Evolutionary conservation across 2,329 filamentous ascomycete species (phyloP).

Genomic region (Huntiella bhutanensis): DNA sequence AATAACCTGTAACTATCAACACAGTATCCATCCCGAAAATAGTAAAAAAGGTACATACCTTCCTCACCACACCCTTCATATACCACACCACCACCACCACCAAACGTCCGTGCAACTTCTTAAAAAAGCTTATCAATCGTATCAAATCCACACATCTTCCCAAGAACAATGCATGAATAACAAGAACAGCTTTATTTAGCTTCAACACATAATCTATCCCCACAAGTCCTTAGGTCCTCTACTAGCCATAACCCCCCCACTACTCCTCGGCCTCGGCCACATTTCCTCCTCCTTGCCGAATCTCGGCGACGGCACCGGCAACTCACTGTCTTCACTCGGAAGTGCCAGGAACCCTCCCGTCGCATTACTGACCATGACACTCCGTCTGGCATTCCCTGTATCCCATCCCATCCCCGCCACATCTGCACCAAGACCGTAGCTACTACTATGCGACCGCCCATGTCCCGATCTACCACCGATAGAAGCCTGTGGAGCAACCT

Average conservation of each 20-base stretch:
- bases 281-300: constrained; percentile 17
- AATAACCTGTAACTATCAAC: too few relatives aligned
- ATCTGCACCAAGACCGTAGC: constrained; percentile 37
- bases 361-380: constrained; percentile 31
- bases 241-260: constrained; percentile 20
- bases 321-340: constrained; percentile 18
- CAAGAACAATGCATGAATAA: too few relatives aligned
- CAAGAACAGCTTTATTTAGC: too few relatives aligned
- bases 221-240: constrained; percentile 24
- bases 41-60: too few relatives aligned
- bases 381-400: constrained; percentile 31
- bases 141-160: too few relatives aligned
- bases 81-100: too few relatives aligned
- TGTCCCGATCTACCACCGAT: constrained; percentile 9
- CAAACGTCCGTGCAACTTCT: too few relatives aligned
- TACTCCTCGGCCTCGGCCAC: constrained; percentile 27
- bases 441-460: constrained; percentile 29
- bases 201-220: constrained; percentile 16
- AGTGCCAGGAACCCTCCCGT: constrained; percentile 34
- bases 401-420: constrained; percentile 30
- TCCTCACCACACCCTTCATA: too few relatives aligned
- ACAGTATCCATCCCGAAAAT: too few relatives aligned
- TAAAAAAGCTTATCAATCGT: too few relatives aligned
- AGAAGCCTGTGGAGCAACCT: constrained; percentile 21
- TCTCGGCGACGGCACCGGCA: constrained; percentile 12